Conservation (phyloP, 371 early-diverging fungal species). For the Circinella minor region DNA sequence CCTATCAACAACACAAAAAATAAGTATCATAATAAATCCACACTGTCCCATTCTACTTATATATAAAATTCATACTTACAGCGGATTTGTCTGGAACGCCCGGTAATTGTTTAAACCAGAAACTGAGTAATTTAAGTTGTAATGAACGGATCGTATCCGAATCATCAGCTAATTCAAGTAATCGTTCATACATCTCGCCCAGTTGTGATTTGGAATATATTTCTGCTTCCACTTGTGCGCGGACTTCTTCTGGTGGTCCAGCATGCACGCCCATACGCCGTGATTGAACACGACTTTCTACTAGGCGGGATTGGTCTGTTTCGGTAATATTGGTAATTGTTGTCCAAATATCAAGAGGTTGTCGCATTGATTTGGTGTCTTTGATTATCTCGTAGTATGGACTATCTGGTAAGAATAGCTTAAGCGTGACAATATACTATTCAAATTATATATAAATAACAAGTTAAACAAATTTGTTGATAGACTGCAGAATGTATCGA, state of each 20-base stretch:
- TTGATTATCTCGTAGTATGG: slow-evolving; percentile 51
- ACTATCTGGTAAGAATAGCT: slow-evolving; percentile 57
- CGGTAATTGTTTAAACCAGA: slow-evolving; percentile 33
- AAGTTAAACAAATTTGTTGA: no score
- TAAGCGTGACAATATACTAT: slow-evolving; percentile 56
- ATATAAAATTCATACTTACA: slow-evolving; percentile 13
- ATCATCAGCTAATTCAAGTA: slow-evolving; percentile 37
- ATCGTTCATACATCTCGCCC: slow-evolving; percentile 43
- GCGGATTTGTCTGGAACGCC: slow-evolving; percentile 30
- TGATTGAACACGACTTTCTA: slow-evolving; percentile 66
- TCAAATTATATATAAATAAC: not conserved
- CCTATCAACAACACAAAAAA: slow-evolving; percentile 15
- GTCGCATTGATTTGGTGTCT: slow-evolving; percentile 44
- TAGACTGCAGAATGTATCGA: no score
- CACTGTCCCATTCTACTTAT: no score
- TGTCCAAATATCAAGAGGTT: slow-evolving; percentile 58
- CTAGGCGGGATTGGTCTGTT: slow-evolving; percentile 56
- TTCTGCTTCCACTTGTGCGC: slow-evolving; percentile 61
- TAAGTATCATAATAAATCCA: not conserved
- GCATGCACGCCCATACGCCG: slow-evolving; percentile 76
- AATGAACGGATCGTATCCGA: slow-evolving; percentile 19
- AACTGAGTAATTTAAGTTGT: slow-evolving; percentile 34
- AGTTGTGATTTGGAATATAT: slow-evolving; percentile 64
- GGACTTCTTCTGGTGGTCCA: slow-evolving; percentile 62
- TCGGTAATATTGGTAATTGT: slow-evolving; percentile 62